Evolutionary conservation across 1,284 basidiomycete species (phyloP).

Genomic region (Rhodotorula sp.): DNA sequence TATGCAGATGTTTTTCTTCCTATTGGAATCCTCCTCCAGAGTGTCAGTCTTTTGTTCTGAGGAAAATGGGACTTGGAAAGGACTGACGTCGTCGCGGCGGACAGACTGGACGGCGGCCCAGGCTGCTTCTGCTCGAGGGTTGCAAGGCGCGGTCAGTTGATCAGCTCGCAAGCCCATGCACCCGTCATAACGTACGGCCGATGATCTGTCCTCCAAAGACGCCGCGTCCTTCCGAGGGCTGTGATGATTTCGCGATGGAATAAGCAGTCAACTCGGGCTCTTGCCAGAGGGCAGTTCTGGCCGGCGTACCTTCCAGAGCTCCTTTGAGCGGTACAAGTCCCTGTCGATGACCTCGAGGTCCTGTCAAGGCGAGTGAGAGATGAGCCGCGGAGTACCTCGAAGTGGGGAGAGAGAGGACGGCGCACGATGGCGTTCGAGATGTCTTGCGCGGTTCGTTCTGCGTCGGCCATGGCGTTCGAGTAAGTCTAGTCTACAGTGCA

Average conservation of each 20-base stretch:
- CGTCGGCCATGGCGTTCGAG: neutral
- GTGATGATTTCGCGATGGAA: neutral
- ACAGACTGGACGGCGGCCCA: slow-evolving; percentile 35
- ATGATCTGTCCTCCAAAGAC: slow-evolving; percentile 86
- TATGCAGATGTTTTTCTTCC: slow-evolving; percentile 52
- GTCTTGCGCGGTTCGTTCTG: slow-evolving; percentile 6
- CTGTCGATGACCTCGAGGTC: slow-evolving; percentile 70
- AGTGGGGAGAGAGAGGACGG: neutral
- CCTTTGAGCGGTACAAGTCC: slow-evolving; percentile 66
- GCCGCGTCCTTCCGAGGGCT: slow-evolving; percentile 54
- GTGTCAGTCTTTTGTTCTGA: too few species aligned
- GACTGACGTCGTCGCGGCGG: slow-evolving; percentile 22
- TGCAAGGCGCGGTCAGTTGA: slow-evolving; percentile 55
- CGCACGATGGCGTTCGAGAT: slow-evolving; percentile 29
- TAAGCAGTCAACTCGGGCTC: neutral
- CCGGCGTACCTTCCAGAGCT: slow-evolving; percentile 56
- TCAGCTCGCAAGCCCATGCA: slow-evolving; percentile 52
- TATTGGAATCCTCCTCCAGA: too few species aligned
- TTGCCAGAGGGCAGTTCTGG: too few species aligned
- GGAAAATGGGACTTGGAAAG: too few species aligned
- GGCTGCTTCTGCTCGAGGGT: slow-evolving; percentile 32
- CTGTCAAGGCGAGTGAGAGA: slow-evolving; percentile 11
- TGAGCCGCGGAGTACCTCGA: too few species aligned
- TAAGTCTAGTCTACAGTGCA: neutral
- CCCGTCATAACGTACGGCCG: slow-evolving; percentile 61